Conservation (phyloP, 2,329 filamentous ascomycete genomes). For the Periconia macrospinosa region DNA sequence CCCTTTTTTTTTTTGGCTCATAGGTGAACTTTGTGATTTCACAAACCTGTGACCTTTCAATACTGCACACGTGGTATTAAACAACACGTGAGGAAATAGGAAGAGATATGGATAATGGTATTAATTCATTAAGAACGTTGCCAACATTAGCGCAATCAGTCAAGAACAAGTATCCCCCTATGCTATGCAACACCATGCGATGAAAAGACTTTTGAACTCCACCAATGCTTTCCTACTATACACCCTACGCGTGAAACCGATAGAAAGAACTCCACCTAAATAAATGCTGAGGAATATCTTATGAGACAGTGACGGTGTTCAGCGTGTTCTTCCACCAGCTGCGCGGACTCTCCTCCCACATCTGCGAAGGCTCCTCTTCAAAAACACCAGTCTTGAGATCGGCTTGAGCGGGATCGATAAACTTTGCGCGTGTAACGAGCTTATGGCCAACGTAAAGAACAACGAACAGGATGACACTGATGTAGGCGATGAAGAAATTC, state of each 20-base stretch:
- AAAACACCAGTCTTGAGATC: constrained; percentile 48
- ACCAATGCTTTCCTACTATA: constrained; percentile 8
- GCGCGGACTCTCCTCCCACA: constrained; percentile 36
- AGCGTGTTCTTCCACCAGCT: constrained; percentile 35
- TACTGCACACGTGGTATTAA: too few species aligned
- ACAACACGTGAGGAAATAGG: too few species aligned
- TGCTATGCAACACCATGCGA: constrained; percentile 16
- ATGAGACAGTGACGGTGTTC: constrained; percentile 24
- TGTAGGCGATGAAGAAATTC: constrained; percentile 44
- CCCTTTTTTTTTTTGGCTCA: too few species aligned
- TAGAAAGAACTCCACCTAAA: constrained; percentile 1
- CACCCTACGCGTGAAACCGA: not conserved
- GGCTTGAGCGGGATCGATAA: constrained; percentile 46
- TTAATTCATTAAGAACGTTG: too few species aligned
- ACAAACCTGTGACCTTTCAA: too few species aligned
- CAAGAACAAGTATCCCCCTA: constrained; percentile 1
- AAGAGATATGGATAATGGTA: too few species aligned
- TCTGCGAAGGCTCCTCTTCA: constrained; percentile 30
- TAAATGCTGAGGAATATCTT: not conserved
- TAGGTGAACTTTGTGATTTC: too few species aligned
- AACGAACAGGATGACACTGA: constrained; percentile 43
- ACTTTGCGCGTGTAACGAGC: constrained; percentile 36
- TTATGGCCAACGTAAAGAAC: constrained; percentile 65
- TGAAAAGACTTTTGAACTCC: constrained; percentile 6
- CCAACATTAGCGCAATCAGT: too few species aligned